phyloP scores from a whole-genome alignment of 768 basidiomycete genomes.

The Lactifluus piperatus region DNA sequence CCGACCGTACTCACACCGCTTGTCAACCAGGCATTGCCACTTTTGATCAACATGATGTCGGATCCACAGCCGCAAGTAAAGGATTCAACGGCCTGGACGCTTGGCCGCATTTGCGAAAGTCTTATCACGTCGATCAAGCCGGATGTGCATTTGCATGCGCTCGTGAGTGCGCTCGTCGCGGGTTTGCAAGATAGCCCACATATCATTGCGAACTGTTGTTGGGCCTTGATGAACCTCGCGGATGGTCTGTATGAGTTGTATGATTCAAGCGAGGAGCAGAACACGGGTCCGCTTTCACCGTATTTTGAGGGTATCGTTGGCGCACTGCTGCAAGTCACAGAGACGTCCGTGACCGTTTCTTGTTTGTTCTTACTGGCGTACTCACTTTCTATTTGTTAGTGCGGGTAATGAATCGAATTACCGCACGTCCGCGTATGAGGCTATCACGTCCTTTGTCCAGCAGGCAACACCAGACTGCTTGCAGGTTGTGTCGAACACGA shows the following conservation, averaged over 20 bases:
- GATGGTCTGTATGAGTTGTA: constrained; percentile 78
- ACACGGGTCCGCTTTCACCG: constrained; percentile 64
- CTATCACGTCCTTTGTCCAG: constrained; percentile 79
- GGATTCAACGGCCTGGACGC: constrained; percentile 96
- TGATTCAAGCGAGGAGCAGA: constrained; percentile 44
- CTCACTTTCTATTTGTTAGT: constrained; percentile 32
- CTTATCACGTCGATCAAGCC: constrained; percentile 81
- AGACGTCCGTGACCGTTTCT: constrained; percentile 47
- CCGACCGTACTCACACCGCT: constrained; percentile 80
- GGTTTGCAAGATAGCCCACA: constrained; percentile 76
- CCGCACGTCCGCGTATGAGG: constrained; percentile 93
- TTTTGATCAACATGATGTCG: constrained; percentile 92
- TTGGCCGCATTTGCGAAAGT: constrained; percentile 90
- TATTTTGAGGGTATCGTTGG: constrained; percentile 85
- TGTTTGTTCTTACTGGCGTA: neutral
- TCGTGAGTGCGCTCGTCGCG: constrained; percentile 74
- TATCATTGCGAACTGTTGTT: constrained; percentile 90
- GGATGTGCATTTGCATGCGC: constrained; percentile 75
- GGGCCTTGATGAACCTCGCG: constrained; percentile 92
- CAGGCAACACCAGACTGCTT: constrained; percentile 77
- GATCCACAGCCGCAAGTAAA: constrained; percentile 82
- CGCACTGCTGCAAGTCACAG: constrained; percentile 78
- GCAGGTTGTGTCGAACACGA: constrained; percentile 71
- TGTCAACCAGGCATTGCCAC: constrained; percentile 87
- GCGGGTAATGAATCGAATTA: constrained; percentile 84